Conservation (phyloP, 768 basidiomycete genomes). For the Termitomyces sp. region DNA sequence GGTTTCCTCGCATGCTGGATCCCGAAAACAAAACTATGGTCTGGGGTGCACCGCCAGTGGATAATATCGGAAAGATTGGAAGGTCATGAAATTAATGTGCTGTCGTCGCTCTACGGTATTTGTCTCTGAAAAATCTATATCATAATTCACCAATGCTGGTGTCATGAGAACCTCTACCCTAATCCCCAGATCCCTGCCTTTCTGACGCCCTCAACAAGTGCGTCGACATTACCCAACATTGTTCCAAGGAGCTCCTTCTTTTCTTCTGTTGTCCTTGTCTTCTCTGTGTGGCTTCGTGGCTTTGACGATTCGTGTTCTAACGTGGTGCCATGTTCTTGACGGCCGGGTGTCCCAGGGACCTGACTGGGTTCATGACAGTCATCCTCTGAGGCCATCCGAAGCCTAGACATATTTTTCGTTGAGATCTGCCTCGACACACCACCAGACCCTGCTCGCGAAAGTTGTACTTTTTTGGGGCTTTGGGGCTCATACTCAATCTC, state of each 20-base stretch:
- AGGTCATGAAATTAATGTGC: constrained; percentile 4
- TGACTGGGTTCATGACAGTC: constrained; percentile 11
- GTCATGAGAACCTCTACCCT: constrained; percentile 19
- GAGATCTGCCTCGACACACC: constrained; percentile 11
- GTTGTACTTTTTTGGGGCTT: constrained; percentile 54
- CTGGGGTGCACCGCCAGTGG: constrained; percentile 69
- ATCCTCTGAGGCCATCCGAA: constrained; percentile 14
- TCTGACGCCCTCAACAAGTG: constrained; percentile 80
- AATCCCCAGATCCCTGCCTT: constrained; percentile 88
- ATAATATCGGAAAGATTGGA: constrained; percentile 46
- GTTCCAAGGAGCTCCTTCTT: constrained; percentile 77
- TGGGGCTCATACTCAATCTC: constrained; percentile 71
- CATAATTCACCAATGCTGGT: background rate
- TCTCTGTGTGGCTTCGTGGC: constrained; percentile 8
- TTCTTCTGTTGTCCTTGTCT: constrained; percentile 64
- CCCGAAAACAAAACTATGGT: constrained; percentile 59
- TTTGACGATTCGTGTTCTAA: constrained; percentile 11
- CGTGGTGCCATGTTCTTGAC: constrained; percentile 1
- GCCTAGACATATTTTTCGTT: constrained; percentile 14
- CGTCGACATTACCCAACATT: constrained; percentile 89
- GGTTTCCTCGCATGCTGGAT: constrained; percentile 50
- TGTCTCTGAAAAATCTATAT: background rate
- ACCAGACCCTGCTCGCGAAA: constrained; percentile 12
- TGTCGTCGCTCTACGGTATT: constrained; percentile 1
- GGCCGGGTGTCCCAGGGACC: constrained; percentile 1